Evolutionary conservation across 805 yeast species (phyloP), one percentile per base, ranked within the genome.

Genomic region (Yamadazyma philogaea): DNA sequence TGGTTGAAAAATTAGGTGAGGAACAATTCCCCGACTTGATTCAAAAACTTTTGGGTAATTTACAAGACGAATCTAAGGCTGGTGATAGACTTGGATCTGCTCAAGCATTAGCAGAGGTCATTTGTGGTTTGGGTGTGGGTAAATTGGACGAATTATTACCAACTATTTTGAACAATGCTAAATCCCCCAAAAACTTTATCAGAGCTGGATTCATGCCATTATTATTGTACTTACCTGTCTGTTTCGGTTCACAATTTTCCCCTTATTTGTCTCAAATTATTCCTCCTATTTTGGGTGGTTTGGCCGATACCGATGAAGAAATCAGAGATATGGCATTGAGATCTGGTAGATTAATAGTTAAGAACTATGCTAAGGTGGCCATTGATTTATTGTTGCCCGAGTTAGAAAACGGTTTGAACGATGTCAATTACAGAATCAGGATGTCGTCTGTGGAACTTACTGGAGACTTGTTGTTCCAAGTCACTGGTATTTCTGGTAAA

Each of bases 31-130:
- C 99, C 27, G 85, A 79, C 30, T 79, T 93, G 60, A 85, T 93
- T 52, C 87, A 95, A 35, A 79, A 89, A 45, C 75, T 93, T 48
- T 58, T 91, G 40, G 78, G 70, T 37, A 84, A 93, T 0, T 74
- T 93, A 47, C 77, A 81, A 55, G 96, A 90, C 58, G 88, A 83
- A 48, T 48, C 74, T 12, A 83, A 80, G 56, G 77, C 88, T 7
- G 97, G 97, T 47, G 98, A 93, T 59, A 80, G 96, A 51, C 76
- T 93, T 46, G 99, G 99, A 45, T 85, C 96, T 39, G 99, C 98
- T 0, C 99, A 93, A 70, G 98, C 96, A 2, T 75, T 93, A 43
- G 79, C 96, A 14, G 99, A 93, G 66, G 96, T 93, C 48, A 78
- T 89, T 42, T 82, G 87, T 55, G 99, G 99, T 50, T 75, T 93